These are phyloP conservation scores for Lentinula sp. DNA, from an alignment of 768 basidiomycete species.

Conservation along the genomic window DNA sequence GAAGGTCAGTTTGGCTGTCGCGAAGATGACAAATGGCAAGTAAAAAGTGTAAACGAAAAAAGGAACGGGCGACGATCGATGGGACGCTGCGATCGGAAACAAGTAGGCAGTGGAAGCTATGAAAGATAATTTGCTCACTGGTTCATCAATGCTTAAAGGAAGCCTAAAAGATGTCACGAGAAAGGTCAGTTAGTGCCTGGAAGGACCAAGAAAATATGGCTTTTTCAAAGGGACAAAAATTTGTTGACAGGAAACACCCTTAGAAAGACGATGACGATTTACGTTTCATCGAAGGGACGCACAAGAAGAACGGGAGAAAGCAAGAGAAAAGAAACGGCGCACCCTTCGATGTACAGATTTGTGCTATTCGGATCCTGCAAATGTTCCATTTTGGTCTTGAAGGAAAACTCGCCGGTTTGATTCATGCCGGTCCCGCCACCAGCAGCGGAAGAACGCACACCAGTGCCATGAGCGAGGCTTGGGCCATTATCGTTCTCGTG, in stretches of 20 bases:
- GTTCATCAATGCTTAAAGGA: constrained; percentile 18
- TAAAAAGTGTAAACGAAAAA: background rate
- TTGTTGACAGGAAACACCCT: background rate
- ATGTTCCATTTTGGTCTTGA: constrained; percentile 79
- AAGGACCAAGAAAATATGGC: background rate
- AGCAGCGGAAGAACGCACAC: background rate
- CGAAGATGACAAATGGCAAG: background rate
- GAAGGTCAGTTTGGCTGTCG: background rate
- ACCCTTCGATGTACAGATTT: constrained; percentile 81
- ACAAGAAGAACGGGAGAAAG: background rate
- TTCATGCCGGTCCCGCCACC: background rate
- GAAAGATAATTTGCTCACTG: background rate
- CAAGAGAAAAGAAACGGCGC: constrained; percentile 10
- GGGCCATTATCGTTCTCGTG: background rate
- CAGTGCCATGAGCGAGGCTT: background rate
- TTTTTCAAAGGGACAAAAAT: no score
- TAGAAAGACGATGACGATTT: no score
- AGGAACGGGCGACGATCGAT: background rate
- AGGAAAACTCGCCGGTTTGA: constrained; percentile 24
- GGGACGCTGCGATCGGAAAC: background rate
- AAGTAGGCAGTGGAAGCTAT: background rate
- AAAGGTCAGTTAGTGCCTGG: background rate
- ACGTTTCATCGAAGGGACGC: background rate
- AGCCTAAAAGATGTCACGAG: constrained; percentile 3
- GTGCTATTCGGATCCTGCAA: constrained; percentile 62